These are phyloP conservation scores for Monosporascus cannonballus DNA, from an alignment of 2,329 filamentous ascomycete genomes.

Conservation along the genomic window DNA sequence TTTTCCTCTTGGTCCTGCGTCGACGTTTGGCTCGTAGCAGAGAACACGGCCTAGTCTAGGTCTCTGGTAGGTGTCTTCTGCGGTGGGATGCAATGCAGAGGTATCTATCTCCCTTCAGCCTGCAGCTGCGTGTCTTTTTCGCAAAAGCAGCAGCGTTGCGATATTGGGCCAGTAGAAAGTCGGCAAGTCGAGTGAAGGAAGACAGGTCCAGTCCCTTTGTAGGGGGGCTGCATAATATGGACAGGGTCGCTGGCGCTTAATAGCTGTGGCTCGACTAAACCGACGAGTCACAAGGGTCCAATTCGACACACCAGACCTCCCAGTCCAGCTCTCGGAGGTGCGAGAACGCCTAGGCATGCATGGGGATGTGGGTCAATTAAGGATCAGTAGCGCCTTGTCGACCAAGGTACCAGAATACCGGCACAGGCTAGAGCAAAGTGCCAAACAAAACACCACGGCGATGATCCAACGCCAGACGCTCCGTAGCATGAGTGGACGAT, in stretches of 20 bases:
- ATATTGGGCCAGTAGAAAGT: constrained; percentile 19
- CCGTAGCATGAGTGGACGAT: neutral
- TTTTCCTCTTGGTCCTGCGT: constrained; percentile 4
- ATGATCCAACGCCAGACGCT: neutral
- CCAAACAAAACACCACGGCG: neutral
- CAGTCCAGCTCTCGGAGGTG: constrained; percentile 6
- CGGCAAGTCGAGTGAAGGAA: constrained; percentile 14
- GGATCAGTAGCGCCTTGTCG: constrained; percentile 1
- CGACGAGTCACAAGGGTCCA: constrained; percentile 30
- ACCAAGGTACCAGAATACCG: neutral
- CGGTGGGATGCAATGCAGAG: constrained; percentile 11
- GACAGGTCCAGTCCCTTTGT: constrained; percentile 3
- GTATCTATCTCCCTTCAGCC: constrained; percentile 17
- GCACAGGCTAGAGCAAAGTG: neutral
- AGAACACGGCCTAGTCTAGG: constrained; percentile 8
- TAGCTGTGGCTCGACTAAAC: constrained; percentile 36
- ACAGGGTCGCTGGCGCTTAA: constrained; percentile 51
- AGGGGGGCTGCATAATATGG: constrained; percentile 41
- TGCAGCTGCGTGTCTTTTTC: constrained; percentile 34
- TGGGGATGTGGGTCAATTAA: constrained; percentile 4
- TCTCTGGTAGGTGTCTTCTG: constrained; percentile 7
- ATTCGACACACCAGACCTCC: constrained; percentile 11
- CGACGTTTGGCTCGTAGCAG: constrained; percentile 7
- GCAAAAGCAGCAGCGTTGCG: constrained; percentile 16
- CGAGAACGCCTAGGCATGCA: constrained; percentile 4